Base-by-base conservation (phyloP, 1,284 basidiomycete species). In the Exsudoporus floridanus region DNA sequence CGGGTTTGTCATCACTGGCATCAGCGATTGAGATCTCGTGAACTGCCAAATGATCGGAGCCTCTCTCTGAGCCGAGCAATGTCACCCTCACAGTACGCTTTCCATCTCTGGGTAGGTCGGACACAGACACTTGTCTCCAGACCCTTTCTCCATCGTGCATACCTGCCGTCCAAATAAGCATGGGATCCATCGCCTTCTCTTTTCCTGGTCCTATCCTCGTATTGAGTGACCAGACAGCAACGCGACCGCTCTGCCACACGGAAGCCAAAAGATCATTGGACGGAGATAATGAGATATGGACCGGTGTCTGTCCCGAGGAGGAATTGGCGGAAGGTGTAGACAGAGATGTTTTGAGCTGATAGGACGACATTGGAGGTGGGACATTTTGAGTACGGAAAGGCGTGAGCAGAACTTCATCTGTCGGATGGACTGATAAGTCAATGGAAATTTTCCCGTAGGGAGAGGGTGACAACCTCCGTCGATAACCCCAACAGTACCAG, bases 341-440 rank as follows among this genome's bases (percentile, higher is more conserved):
- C 14, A 52, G 54, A 4, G 62, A 61, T 25, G 83, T 65, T 19
- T 73, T 36, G 46, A 97, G 79, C 50, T 82, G 78, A 64, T 80
- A 78, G 1, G 93, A 87, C 0, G 87, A 89, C 94, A 98, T 97
- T 0, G 96, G 97, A 18, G 96, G 96, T 5, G 96, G 96, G 1
- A 96, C 82, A 66, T 96, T 98, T 73, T 97, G 92, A 4, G 84
- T 83, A 33, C 94, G 82, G 78, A 99, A 98, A 5, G 96, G 91
- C 0, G 96, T 99, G 39, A 98, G 74, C 4, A 95, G 80, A 43
- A 93, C 74, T n/a, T 77, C 76, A 3, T 81, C 88, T 94, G 53
- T 52, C 10, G 9, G 40, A 46, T 10, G 13, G 18, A 30, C 51
- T 40, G 23, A 53, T 50, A 31, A 56, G 48, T 54, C 19, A 23